Conservation (phyloP, 1,139 yeast genomes). For the Geotrichum citri-aurantii region DNA sequence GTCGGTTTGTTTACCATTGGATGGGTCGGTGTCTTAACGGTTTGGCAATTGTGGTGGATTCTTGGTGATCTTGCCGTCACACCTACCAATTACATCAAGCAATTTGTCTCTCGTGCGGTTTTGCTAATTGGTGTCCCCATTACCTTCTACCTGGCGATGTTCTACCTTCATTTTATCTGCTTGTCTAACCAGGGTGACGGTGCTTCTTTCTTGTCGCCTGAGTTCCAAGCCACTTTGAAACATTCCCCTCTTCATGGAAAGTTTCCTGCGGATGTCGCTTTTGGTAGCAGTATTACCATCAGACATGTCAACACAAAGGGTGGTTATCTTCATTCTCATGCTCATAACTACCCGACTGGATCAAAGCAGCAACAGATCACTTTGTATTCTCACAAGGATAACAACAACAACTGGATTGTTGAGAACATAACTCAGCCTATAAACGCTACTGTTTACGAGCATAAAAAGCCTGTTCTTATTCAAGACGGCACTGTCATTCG, state of each 20-base stretch:
- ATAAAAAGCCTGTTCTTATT: conserved; percentile 47
- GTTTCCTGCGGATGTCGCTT: conserved; percentile 78
- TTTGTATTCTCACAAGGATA: conserved; percentile 85
- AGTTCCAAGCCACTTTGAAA: conserved; percentile 71
- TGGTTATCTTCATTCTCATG: conserved; percentile 93
- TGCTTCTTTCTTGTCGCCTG: conserved; percentile 81
- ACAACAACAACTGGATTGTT: conserved; percentile 78
- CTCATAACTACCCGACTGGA: conserved; percentile 79
- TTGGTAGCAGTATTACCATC: conserved; percentile 71
- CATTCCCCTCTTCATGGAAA: conserved; percentile 66
- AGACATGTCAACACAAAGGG: conserved; percentile 86
- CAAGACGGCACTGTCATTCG: conserved; percentile 76
- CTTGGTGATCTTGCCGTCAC: conserved; percentile 78
- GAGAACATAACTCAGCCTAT: conserved; percentile 42
- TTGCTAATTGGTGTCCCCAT: conserved; percentile 66
- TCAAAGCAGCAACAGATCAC: conserved; percentile 91
- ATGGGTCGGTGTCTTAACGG: conserved; percentile 79
- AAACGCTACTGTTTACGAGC: conserved; percentile 25
- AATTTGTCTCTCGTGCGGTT: conserved; percentile 52
- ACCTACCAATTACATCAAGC: conserved; percentile 45
- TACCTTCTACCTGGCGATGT: conserved; percentile 61
- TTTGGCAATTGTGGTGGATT: conserved; percentile 78
- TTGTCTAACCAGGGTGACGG: conserved; percentile 80
- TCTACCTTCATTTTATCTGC: conserved; percentile 70
- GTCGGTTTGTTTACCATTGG: conserved; percentile 92